Evolutionary conservation across 208 protist species (phyloP), one percentile per base, ranked within the genome.

Genomic region (Angomonas deanei): DNA sequence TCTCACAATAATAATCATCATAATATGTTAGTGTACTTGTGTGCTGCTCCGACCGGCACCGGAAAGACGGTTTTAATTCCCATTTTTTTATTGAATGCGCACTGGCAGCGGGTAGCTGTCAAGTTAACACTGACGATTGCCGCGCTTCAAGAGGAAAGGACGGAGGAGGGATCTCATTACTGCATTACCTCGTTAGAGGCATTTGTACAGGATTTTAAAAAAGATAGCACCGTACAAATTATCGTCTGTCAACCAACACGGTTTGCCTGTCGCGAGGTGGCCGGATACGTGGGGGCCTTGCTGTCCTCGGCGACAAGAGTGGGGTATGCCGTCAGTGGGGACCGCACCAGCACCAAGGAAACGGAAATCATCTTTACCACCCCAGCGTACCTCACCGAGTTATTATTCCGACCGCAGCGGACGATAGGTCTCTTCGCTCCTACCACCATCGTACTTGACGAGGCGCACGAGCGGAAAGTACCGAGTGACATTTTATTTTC

Each of bases 191-290:
- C 70, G 2, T 59, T 71, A 17, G 66, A 61, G 0, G 49, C 17
- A 19, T 93, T 82, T 63, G 66, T 66, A 4, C 15, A 31, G 0
- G 67, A 65, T 17, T 86, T 93, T 58, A 62, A 55, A 4, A 47
- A 49, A 3, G 76, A 75, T 50, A 88, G 81, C 46, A 66, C 72
- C 0, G 58, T 93, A 10, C 77, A 79, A 59, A 81, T 93, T 61
- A 72, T 91, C n/a, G 87, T 93, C 4, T 86, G 74, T 23, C 87
- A 93, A 59, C 87, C 87, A 5, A 93, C 87, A 13, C 83, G 87
- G 6, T 59, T 93, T 1, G 83, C 87, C 2, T 93, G 87, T 52
- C 65, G 80, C 46, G 66, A 84, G 52, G 60, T 93, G 10, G 79
- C 80, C 26, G 70, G 60, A 48, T 93, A 86, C 58, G 67, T 59